Conservation (phyloP, 176 grass and related monocot genomes). For the Oropetium thomaeum region DNA sequence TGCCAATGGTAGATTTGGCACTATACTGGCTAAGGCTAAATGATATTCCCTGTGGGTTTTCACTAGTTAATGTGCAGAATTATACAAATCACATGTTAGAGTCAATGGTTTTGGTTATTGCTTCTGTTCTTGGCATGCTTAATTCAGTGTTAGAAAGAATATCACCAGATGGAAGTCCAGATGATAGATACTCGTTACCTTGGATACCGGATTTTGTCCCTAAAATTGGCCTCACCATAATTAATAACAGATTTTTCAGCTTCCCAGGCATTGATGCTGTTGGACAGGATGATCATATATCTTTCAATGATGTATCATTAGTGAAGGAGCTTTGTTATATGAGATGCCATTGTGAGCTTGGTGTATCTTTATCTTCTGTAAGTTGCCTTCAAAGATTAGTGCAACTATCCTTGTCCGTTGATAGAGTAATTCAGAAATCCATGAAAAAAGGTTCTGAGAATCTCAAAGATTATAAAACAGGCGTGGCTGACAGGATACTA, state of each 20-base stretch:
- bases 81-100: slow-evolving; percentile 28
- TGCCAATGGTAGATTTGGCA: slow-evolving; percentile 78
- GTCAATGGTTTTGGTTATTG: slow-evolving; percentile 68
- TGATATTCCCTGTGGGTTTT: slow-evolving; percentile 48
- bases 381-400: slow-evolving; percentile 79
- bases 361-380: slow-evolving; percentile 62
- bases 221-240: slow-evolving; percentile 71
- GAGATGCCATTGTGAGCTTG: slow-evolving; percentile 47
- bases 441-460: slow-evolving; percentile 40
- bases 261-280: slow-evolving; percentile 11
- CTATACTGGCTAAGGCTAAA: slow-evolving; percentile 61
- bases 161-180: slow-evolving; percentile 36
- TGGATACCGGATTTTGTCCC: slow-evolving; percentile 90
- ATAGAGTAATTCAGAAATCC: slow-evolving; percentile 55
- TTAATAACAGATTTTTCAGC: slow-evolving; percentile 67
- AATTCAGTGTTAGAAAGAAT: slow-evolving; percentile 72
- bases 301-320: slow-evolving; percentile 41
- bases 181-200: slow-evolving; percentile 43
- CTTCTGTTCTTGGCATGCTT: slow-evolving; percentile 79
- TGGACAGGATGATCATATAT: slow-evolving; percentile 27
- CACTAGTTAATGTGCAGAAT: slow-evolving; percentile 31
- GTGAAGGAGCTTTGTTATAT: slow-evolving; percentile 50
- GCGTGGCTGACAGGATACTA: slow-evolving; percentile 68
- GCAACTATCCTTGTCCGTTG: slow-evolving; percentile 55
- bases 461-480: slow-evolving; percentile 30